phyloP scores from a whole-genome alignment of 371 early-diverging fungal species.

The Batrachochytrium dendrobatidis region DNA sequence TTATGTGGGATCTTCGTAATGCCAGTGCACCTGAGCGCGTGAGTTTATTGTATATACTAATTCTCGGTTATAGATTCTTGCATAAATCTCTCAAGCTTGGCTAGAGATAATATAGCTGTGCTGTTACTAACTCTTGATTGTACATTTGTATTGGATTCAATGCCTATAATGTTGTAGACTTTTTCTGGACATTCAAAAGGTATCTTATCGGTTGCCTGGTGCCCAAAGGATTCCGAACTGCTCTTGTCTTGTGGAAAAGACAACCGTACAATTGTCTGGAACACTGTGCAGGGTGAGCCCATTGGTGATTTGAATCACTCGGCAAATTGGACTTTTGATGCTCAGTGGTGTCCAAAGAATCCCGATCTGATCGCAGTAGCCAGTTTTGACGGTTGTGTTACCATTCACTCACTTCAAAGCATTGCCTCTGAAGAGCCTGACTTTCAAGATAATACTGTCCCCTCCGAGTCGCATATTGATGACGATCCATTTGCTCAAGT shows the following conservation, averaged over 20 bases:
- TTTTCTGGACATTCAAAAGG: constrained; percentile 79
- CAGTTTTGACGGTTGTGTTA: constrained; percentile 81
- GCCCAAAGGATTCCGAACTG: constrained; percentile 81
- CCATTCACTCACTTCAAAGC: constrained; percentile 72
- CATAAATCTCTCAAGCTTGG: no score
- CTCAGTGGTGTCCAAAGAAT: constrained; percentile 86
- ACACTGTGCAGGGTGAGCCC: constrained; percentile 31
- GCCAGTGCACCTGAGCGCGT: constrained; percentile 82
- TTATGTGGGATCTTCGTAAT: constrained; percentile 91
- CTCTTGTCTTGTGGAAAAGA: constrained; percentile 87
- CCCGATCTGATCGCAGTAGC: constrained; percentile 80
- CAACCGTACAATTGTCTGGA: constrained; percentile 88
- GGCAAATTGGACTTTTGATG: constrained; percentile 86
- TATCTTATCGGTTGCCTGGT: constrained; percentile 85
- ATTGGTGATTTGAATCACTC: constrained; percentile 57
- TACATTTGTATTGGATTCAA: not conserved
- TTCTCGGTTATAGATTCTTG: no score
- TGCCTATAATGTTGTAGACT: constrained; percentile 27
- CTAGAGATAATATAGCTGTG: no score
- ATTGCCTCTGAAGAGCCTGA: constrained; percentile 13
- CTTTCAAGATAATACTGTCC: constrained; percentile 9
- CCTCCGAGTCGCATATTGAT: constrained; percentile 10
- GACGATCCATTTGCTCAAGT: constrained; percentile 73
- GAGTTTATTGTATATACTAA: constrained; percentile 7
- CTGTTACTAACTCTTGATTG: not conserved